phyloP scores from a whole-genome alignment of 208 protist genomes.

The Leishmania mexicana region DNA sequence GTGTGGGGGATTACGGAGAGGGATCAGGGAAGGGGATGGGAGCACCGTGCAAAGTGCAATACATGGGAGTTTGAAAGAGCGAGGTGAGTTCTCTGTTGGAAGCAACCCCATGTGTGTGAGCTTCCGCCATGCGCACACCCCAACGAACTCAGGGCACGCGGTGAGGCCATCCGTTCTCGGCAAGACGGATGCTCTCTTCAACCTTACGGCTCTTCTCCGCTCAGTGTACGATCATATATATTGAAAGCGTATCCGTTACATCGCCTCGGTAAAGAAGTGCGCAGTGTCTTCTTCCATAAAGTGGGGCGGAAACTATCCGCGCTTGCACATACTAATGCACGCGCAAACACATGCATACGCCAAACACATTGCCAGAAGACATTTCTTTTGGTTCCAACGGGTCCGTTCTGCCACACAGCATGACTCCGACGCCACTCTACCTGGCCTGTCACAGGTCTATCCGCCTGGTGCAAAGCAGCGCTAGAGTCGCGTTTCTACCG shows the following conservation, averaged over 20 bases:
- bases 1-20: neutral
- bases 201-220: neutral
- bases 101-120: neutral
- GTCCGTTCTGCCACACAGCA: neutral
- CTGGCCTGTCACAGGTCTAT: neutral
- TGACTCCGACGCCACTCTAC: neutral
- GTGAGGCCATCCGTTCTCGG: neutral
- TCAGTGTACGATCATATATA: neutral
- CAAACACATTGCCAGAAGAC: neutral
- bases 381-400: neutral
- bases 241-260: neutral
- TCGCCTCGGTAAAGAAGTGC: neutral
- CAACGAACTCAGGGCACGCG: neutral
- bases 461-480: neutral
- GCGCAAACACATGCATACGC: neutral
- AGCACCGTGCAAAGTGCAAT: neutral
- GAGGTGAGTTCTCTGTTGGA: neutral
- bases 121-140: neutral
- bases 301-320: neutral
- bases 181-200: neutral
- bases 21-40: neutral
- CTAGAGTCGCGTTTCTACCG: neutral
- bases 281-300: neutral
- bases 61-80: neutral
- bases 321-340: neutral